Evolutionary conservation across 1,284 basidiomycete species (phyloP).

Genomic region (Ceratobasidium sp.): DNA sequence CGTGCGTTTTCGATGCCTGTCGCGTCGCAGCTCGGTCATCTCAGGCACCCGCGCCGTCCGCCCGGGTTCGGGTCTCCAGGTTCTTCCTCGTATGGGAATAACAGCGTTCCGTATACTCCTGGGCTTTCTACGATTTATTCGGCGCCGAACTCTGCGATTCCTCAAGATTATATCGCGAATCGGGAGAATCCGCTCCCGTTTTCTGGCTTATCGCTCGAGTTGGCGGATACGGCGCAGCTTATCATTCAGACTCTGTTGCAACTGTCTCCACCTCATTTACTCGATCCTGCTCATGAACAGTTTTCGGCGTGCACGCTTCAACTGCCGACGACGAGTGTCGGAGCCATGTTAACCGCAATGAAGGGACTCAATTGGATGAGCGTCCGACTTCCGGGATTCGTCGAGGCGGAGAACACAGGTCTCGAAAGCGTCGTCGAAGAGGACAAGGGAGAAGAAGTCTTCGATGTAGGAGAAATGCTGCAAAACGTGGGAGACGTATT

Average conservation of each 20-base stretch:
- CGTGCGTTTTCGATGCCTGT: conserved; percentile 80
- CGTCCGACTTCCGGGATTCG: conserved; percentile 69
- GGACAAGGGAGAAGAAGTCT: conserved; percentile 55
- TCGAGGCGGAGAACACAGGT: conserved; percentile 9
- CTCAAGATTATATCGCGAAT: conserved; percentile 49
- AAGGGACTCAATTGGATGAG: conserved; percentile 92
- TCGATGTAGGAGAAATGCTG: conserved; percentile 79
- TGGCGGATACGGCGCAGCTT: conserved; percentile 89
- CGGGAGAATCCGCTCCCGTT: conserved; percentile 41
- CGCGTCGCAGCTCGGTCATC: conserved; percentile 69
- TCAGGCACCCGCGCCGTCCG: conserved; percentile 12
- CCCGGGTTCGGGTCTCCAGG: conserved; percentile 30
- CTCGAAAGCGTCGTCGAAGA: conserved; percentile 31
- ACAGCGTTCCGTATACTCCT: conserved; percentile 31
- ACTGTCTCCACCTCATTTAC: conserved; percentile 87
- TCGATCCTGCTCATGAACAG: conserved; percentile 92
- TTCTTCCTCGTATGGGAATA: conserved; percentile 13
- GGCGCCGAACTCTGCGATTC: background rate
- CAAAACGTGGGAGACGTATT: conserved; percentile 87
- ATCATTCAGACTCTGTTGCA: conserved; percentile 91
- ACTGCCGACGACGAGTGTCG: conserved; percentile 86
- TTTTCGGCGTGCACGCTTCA: conserved; percentile 88
- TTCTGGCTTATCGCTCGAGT: conserved; percentile 67
- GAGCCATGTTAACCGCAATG: conserved; percentile 90
- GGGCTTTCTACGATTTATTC: conserved; percentile 33